phyloP scores from a whole-genome alignment of 345 rosid genomes.

The Salix suchowensis region DNA sequence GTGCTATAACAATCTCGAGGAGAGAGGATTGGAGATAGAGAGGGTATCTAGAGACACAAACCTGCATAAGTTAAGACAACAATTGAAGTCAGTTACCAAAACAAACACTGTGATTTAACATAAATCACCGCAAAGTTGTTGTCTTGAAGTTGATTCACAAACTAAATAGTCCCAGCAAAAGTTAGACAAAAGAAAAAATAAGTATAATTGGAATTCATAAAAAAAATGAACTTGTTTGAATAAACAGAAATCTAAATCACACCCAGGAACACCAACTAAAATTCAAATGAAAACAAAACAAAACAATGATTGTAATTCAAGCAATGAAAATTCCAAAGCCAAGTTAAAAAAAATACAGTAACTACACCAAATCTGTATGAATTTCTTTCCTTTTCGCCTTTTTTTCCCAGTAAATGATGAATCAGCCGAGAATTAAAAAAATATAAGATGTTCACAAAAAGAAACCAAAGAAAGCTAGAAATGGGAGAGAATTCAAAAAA shows the following conservation, averaged over 20 bases:
- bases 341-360: not conserved
- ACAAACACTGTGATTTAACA: not conserved
- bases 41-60: not conserved
- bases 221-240: not conserved
- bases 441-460: not conserved
- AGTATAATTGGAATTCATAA: too few relatives aligned
- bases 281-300: not conserved
- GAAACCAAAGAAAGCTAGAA: not conserved
- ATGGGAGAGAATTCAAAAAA: not conserved
- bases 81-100: not conserved
- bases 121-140: not conserved
- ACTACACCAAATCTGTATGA: not conserved
- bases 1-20: not conserved
- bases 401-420: not conserved
- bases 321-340: not conserved
- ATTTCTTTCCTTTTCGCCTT: not conserved
- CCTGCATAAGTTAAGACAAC: not conserved
- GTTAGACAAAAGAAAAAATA: too few relatives aligned
- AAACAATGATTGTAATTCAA: too few relatives aligned
- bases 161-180: not conserved
- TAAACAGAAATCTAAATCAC: not conserved
- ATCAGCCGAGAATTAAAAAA: not conserved
- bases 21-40: not conserved
- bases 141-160: not conserved
- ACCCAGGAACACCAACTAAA: not conserved